Percentiles rank a stretch among this genome's conserved stretches.
Evolutionary conservation across 1,284 basidiomycete genomes (phyloP).

Genomic region (Earliella scabrosa): DNA sequence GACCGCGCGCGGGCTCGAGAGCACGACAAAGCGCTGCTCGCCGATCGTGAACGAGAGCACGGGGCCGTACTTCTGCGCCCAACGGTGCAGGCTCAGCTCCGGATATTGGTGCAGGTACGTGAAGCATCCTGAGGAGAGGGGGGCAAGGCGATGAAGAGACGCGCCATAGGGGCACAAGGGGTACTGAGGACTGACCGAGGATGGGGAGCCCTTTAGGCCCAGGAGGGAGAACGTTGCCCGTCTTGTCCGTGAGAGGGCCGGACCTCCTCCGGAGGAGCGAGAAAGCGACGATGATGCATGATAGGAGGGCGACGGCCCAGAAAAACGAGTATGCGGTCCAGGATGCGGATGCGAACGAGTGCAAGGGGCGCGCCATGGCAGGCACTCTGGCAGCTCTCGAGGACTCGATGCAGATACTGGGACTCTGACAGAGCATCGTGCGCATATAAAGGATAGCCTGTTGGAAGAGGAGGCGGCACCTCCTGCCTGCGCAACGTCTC

Average conservation of each 20-base stretch:
- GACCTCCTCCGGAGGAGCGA: background rate
- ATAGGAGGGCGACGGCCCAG: background rate
- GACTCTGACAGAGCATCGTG: too few relatives aligned
- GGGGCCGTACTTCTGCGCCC: slow-evolving; percentile 44
- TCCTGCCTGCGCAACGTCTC: too few relatives aligned
- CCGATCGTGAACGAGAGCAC: slow-evolving; percentile 47
- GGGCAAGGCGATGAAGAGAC: background rate
- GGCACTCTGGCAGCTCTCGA: too few relatives aligned
- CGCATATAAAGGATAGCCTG: too few relatives aligned
- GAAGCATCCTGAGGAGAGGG: slow-evolving; percentile 8
- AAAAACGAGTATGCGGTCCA: background rate
- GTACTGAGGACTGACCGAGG: background rate
- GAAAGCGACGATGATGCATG: background rate
- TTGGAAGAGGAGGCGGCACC: too few relatives aligned
- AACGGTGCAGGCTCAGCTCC: slow-evolving; percentile 41
- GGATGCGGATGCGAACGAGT: too few relatives aligned
- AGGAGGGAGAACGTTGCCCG: background rate
- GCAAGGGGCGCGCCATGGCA: too few relatives aligned
- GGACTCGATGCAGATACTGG: too few relatives aligned
- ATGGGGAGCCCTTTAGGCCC: background rate
- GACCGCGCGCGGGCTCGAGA: slow-evolving; percentile 44
- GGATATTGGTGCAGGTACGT: slow-evolving; percentile 40
- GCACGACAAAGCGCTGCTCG: slow-evolving; percentile 46
- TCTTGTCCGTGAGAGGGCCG: background rate
- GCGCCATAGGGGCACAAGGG: background rate